Base-by-base conservation (phyloP, 1,284 basidiomycete species). In the Schizophyllum commune region DNA sequence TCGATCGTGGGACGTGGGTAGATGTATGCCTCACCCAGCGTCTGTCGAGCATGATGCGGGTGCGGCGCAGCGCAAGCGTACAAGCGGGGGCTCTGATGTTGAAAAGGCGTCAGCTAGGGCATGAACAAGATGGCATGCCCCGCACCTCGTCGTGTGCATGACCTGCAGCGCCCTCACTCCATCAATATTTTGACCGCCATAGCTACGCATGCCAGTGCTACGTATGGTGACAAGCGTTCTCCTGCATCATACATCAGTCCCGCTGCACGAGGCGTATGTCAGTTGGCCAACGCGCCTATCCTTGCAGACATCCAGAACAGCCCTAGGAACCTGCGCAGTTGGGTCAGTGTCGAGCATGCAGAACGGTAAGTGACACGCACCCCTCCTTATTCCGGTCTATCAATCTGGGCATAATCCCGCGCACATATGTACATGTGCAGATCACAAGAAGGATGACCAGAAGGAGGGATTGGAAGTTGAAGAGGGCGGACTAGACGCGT, bases 351-450 rank as follows among this genome's bases (percentile, higher is more conserved):
- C 57, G 54, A 20, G 6, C 20, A 17, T 51, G 54, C 33, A 32
- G 62, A 34, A 59, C n/a, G 34, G 60, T 58, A 57, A 47, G 47
- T 47, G 15, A 1, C 1, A 79, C 85, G 70, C 68, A 95, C 96
- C 96, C 97, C 73, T 94, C 83, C 77, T 95, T 94, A 74, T 99
- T 98, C 64, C 92, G 81, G 74, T 99, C 97, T 32, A 99, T 83
- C 6, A 99, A 77, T 22, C 91, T 83, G 4, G 96, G 96, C 4
- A 92, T 89, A 2, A 94, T 88, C 0, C 93, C 89, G 60, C 96
- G 87, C 17, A 96, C 83, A 72, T 99, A 99, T 2, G 97, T 96
- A 80, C 94, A 98, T 55, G 96, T 98, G 79, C 97, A 99, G 64
- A 98, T 95, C 71, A 92, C 80, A 58, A 99, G 85, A 17, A 99